These are phyloP conservation scores for Nasturtium officinale DNA, from an alignment of 345 rosid species.

Conservation along the genomic window DNA sequence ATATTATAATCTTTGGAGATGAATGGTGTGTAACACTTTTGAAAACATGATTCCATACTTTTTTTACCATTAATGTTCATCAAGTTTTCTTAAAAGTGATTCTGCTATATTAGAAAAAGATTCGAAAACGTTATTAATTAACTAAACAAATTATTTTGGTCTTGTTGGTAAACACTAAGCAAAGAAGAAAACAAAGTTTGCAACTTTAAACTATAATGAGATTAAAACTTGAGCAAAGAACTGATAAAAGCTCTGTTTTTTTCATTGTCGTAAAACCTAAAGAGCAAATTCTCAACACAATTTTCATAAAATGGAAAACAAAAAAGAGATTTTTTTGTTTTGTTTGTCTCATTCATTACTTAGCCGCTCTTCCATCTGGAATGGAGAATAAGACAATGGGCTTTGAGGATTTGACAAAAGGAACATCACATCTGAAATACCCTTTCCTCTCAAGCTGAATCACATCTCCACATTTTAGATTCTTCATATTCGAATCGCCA, in stretches of 20 bases:
- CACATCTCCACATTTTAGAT: slow-evolving; percentile 65
- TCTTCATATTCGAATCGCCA: slow-evolving; percentile 91
- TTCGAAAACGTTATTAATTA: not conserved
- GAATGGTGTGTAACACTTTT: not conserved
- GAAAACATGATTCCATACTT: not conserved
- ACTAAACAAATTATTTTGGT: not conserved
- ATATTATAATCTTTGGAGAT: not conserved
- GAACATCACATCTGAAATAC: slow-evolving; percentile 84
- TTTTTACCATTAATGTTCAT: not conserved
- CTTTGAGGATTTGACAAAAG: slow-evolving; percentile 66
- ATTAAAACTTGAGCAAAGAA: not conserved
- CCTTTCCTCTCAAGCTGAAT: slow-evolving; percentile 96
- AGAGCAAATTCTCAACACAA: slow-evolving; percentile 1
- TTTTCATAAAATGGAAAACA: not conserved
- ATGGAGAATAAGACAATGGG: slow-evolving; percentile 73
- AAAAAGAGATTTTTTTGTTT: not conserved
- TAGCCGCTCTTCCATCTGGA: slow-evolving; percentile 70
- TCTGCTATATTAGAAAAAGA: not conserved
- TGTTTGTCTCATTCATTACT: slow-evolving; percentile 14
- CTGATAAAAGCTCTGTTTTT: slow-evolving; percentile 4
- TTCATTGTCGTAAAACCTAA: slow-evolving; percentile 15
- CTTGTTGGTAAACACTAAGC: slow-evolving; percentile 18
- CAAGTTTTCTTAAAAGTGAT: not conserved
- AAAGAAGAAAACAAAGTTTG: not conserved
- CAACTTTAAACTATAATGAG: slow-evolving; percentile 7